These are phyloP conservation scores for Cucumis hystrix DNA, from an alignment of 306 rosid genomes.

Conservation along the genomic window DNA sequence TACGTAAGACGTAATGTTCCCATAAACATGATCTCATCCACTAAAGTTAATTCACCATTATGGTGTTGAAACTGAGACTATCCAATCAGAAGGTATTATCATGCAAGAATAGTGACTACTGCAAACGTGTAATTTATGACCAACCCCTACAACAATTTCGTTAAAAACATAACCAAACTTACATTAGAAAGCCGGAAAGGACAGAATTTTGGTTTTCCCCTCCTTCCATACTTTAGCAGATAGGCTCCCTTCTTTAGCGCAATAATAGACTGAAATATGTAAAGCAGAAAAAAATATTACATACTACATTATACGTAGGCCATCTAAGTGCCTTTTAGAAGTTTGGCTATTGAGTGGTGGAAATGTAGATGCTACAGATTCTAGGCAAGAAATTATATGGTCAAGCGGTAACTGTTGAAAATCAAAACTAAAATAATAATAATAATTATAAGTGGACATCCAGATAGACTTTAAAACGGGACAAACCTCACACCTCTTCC, in stretches of 20 bases:
- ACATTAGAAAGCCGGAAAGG: conserved; percentile 97
- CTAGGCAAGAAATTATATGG: neutral
- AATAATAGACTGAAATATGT: conserved; percentile 69
- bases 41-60: neutral
- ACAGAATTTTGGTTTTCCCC: conserved; percentile 96
- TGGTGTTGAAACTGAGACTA: neutral
- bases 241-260: conserved; percentile 93
- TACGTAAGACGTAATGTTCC: neutral
- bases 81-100: neutral
- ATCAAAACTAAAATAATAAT: neutral
- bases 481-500: neutral
- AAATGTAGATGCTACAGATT: neutral
- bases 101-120: neutral
- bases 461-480: neutral
- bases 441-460: neutral
- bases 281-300: conserved; percentile 15
- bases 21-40: neutral
- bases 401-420: neutral
- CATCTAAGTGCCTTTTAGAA: neutral
- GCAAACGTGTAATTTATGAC: neutral
- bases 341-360: neutral
- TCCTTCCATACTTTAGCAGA: conserved; percentile 96
- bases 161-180: conserved; percentile 19
- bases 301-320: neutral
- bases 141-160: neutral